Evolutionary conservation across 352 stramenopile species (phyloP).

Genomic region (Blastocystis sp.): DNA sequence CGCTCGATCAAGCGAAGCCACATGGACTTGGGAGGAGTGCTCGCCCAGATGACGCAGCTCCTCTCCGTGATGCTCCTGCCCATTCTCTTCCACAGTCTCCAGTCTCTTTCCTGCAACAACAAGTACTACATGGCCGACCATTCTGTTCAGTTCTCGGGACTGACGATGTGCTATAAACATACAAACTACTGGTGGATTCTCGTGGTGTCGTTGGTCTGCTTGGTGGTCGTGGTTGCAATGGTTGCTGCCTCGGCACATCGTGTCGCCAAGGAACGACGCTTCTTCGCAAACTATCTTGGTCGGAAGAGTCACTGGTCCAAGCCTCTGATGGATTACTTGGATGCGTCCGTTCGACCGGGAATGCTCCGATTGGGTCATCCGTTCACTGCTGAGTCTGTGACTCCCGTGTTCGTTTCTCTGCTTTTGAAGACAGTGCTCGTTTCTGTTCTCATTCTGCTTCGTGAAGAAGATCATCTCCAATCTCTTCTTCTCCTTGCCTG

Average conservation of each 20-base stretch:
- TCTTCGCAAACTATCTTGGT: not conserved
- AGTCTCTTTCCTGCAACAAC: constrained; percentile 35
- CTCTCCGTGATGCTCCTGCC: not conserved
- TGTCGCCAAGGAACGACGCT: not conserved
- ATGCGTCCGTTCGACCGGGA: not conserved
- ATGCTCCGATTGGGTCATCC: not conserved
- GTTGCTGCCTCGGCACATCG: not conserved
- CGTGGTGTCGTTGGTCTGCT: not conserved
- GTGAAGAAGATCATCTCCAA: not conserved
- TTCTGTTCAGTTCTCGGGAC: not conserved
- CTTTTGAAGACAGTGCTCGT: not conserved
- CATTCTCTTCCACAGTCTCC: not conserved
- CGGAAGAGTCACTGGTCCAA: not conserved
- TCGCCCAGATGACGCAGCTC: not conserved
- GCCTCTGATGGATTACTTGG: not conserved
- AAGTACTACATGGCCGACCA: not conserved
- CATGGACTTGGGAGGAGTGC: not conserved
- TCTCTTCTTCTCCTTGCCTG: not conserved
- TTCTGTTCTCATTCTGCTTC: not conserved
- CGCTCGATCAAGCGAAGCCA: not conserved
- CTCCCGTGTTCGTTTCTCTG: not conserved
- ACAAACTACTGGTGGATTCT: not conserved
- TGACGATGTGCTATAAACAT: not conserved
- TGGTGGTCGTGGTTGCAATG: not conserved
- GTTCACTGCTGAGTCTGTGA: not conserved